phyloP scores from a whole-genome alignment of 805 yeast genomes.

The Candida verbasci region DNA sequence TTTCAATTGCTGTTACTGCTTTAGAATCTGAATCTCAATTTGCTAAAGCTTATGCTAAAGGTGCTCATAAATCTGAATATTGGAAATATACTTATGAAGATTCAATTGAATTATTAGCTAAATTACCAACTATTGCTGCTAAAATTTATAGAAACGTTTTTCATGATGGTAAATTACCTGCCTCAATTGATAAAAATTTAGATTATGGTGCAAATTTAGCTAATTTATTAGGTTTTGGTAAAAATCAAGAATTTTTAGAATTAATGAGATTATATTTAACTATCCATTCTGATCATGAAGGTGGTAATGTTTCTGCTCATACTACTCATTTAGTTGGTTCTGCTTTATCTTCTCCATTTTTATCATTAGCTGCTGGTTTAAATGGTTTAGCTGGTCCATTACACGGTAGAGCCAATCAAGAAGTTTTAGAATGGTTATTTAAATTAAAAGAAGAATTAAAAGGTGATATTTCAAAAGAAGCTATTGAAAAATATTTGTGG shows the following conservation, averaged over 20 bases:
- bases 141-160: constrained; percentile 63
- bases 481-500: constrained; percentile 70
- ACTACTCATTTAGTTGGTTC: constrained; percentile 80
- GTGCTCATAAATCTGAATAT: constrained; percentile 63
- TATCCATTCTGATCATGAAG: constrained; percentile 78
- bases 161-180: constrained; percentile 55
- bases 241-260: constrained; percentile 58
- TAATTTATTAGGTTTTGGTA: constrained; percentile 55
- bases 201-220: constrained; percentile 78
- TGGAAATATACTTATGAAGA: constrained; percentile 79
- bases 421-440: constrained; percentile 70
- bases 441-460: constrained; percentile 60
- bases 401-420: constrained; percentile 84
- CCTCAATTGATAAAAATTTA: constrained; percentile 42
- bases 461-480: constrained; percentile 51
- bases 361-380: constrained; percentile 74
- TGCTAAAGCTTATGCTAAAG: constrained; percentile 68
- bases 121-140: constrained; percentile 71
- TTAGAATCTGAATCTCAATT: constrained; percentile 67
- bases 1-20: constrained; percentile 70
- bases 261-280: constrained; percentile 70
- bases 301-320: constrained; percentile 82
- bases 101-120: constrained; percentile 63
- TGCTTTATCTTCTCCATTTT: constrained; percentile 71
- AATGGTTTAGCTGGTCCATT: constrained; percentile 84